Evolutionary conservation across 371 early-diverging fungal genomes (phyloP).

Genomic region (Actinomortierella wolfii): DNA sequence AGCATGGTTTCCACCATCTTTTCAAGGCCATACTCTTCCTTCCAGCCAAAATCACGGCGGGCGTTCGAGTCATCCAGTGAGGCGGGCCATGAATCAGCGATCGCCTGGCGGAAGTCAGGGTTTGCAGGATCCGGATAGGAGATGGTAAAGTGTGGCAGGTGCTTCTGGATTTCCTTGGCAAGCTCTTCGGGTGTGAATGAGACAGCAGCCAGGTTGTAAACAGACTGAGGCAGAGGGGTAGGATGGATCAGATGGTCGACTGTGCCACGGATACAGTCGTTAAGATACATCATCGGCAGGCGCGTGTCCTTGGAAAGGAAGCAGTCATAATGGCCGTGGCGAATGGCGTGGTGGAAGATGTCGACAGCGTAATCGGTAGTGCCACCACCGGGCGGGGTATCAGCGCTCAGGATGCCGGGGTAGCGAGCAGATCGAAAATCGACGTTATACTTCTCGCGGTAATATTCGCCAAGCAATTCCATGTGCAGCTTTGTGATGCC

Average conservation of each 20-base stretch:
- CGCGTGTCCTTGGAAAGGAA: constrained; percentile 55
- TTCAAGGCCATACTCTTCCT: constrained; percentile 52
- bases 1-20: constrained; percentile 50
- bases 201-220: constrained; percentile 62
- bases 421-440: constrained; percentile 65
- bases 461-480: constrained; percentile 68
- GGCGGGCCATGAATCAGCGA: constrained; percentile 65
- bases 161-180: constrained; percentile 50
- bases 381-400: constrained; percentile 63
- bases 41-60: constrained; percentile 62
- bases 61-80: constrained; percentile 59
- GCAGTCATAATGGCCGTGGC: constrained; percentile 52
- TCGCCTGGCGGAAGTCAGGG: constrained; percentile 63
- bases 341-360: constrained; percentile 63
- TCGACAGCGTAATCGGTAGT: constrained; percentile 69
- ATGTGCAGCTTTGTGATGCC: constrained; percentile 67
- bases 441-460: constrained; percentile 59
- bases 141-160: constrained; percentile 53
- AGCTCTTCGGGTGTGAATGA: constrained; percentile 60
- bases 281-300: constrained; percentile 66
- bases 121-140: constrained; percentile 46
- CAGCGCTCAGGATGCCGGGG: constrained; percentile 64
- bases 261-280: constrained; percentile 63
- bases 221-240: constrained; percentile 49
- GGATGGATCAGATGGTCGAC: constrained; percentile 58